These are phyloP conservation scores for Ophiostoma himal-ulmi DNA, from an alignment of 2,329 filamentous ascomycete species.

Conservation along the genomic window DNA sequence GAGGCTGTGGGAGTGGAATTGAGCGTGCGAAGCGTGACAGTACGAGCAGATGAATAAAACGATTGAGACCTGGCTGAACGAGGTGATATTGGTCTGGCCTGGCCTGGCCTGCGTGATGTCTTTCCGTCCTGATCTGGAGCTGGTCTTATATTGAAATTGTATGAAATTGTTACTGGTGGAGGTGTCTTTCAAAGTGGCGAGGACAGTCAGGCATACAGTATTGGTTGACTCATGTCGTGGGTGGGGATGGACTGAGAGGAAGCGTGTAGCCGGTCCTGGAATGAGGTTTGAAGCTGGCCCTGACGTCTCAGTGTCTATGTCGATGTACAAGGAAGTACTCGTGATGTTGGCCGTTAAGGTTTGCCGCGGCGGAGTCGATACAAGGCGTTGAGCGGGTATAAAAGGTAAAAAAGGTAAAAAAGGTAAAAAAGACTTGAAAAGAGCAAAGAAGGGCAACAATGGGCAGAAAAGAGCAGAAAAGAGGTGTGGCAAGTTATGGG, in stretches of 20 bases:
- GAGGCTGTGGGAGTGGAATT: background rate
- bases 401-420: background rate
- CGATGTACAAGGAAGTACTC: background rate
- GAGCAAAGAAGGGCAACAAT: no score
- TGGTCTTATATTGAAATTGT: conserved; percentile 8
- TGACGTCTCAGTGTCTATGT: background rate
- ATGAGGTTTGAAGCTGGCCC: no score
- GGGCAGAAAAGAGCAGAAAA: background rate
- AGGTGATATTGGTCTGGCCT: background rate
- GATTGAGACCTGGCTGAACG: background rate
- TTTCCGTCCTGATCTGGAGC: background rate
- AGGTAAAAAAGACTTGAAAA: background rate
- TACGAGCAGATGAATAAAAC: background rate
- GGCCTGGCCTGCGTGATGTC: background rate
- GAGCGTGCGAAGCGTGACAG: background rate
- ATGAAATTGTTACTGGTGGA: conserved; percentile 2
- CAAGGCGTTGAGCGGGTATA: conserved; percentile 7
- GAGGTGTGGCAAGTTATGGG: background rate
- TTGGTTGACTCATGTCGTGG: conserved; percentile 5
- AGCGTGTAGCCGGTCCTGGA: no score
- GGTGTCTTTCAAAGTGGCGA: background rate
- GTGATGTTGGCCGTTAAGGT: background rate
- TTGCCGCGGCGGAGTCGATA: conserved; percentile 4
- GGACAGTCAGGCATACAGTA: background rate
- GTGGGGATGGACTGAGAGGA: no score